These are phyloP conservation scores for Lipomyces japonicus DNA, from an alignment of 805 yeast species.

Conservation along the genomic window DNA sequence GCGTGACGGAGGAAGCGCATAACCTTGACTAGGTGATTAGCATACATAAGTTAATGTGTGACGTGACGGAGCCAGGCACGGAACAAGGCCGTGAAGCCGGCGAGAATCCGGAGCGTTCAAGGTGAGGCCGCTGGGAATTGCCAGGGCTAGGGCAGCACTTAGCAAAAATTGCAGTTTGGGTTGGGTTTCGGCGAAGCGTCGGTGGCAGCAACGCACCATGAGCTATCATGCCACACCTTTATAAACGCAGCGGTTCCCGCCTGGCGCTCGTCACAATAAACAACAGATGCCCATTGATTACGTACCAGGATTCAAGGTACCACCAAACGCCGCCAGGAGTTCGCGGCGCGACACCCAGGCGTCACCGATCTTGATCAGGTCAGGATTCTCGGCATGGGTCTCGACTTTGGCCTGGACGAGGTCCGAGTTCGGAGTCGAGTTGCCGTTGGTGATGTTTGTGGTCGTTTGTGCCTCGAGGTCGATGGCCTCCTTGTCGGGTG, in stretches of 20 bases:
- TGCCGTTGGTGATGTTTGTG: background rate
- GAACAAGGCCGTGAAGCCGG: too few relatives aligned
- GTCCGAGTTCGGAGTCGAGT: background rate
- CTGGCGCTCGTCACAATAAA: background rate
- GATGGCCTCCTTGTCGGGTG: constrained; percentile 9
- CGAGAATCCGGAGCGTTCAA: too few relatives aligned
- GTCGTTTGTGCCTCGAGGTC: constrained; percentile 10
- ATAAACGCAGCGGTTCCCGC: too few relatives aligned
- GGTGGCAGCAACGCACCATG: too few relatives aligned
- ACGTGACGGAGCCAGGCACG: too few relatives aligned
- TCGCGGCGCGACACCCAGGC: constrained; percentile 57
- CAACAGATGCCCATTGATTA: background rate
- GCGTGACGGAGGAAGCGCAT: constrained; percentile 46
- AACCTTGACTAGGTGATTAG: constrained; percentile 3
- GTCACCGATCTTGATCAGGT: constrained; percentile 66
- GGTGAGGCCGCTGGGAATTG: too few relatives aligned
- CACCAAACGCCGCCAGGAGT: constrained; percentile 52
- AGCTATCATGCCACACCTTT: too few relatives aligned
- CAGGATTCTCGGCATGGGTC: constrained; percentile 42
- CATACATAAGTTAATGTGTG: too few relatives aligned
- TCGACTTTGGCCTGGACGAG: constrained; percentile 2
- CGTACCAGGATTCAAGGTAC: constrained; percentile 69
- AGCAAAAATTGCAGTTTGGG: too few relatives aligned
- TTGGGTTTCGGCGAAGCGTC: too few relatives aligned
- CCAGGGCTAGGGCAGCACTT: too few relatives aligned